Conservation (phyloP, 345 rosid genomes). For the Noccaea bulbosa region DNA sequence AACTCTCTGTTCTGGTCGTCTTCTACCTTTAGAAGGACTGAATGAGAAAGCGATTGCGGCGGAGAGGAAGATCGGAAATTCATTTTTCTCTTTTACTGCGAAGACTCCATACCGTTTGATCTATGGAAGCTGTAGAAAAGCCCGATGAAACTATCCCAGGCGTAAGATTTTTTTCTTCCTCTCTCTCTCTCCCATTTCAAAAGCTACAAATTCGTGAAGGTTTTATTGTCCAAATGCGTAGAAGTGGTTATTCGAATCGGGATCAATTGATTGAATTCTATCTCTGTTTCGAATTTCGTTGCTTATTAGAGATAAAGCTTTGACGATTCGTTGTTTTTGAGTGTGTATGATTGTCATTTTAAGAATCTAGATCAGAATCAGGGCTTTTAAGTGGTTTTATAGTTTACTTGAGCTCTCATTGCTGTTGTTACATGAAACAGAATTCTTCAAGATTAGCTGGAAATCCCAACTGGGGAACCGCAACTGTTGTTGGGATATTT, state of each 20-base stretch:
- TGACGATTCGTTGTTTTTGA: background rate
- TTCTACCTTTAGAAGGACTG: constrained; percentile 22
- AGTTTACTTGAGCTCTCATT: constrained; percentile 9
- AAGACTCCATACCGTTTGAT: constrained; percentile 22
- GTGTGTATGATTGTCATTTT: constrained; percentile 5
- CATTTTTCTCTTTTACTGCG: background rate
- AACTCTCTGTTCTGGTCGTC: constrained; percentile 28
- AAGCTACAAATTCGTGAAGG: background rate
- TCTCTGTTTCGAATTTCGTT: background rate
- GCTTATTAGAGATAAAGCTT: background rate
- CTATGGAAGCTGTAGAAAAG: constrained; percentile 46
- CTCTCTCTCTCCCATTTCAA: background rate
- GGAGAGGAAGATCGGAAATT: constrained; percentile 4
- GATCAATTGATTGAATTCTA: background rate
- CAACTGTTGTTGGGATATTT: constrained; percentile 82
- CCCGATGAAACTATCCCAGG: constrained; percentile 42
- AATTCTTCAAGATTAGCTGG: constrained; percentile 61
- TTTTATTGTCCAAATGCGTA: constrained; percentile 14
- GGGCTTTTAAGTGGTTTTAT: constrained; percentile 17
- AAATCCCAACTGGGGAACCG: constrained; percentile 85
- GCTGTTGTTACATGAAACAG: constrained; percentile 46
- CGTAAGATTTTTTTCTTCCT: constrained; percentile 30
- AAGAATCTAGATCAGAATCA: background rate
- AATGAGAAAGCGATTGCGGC: constrained; percentile 28
- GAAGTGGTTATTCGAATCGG: background rate